Percentiles rank a stretch among this genome's conserved stretches.
phyloP scores from a whole-genome alignment of 352 stramenopile species.

The Globisporangium irregulare region DNA sequence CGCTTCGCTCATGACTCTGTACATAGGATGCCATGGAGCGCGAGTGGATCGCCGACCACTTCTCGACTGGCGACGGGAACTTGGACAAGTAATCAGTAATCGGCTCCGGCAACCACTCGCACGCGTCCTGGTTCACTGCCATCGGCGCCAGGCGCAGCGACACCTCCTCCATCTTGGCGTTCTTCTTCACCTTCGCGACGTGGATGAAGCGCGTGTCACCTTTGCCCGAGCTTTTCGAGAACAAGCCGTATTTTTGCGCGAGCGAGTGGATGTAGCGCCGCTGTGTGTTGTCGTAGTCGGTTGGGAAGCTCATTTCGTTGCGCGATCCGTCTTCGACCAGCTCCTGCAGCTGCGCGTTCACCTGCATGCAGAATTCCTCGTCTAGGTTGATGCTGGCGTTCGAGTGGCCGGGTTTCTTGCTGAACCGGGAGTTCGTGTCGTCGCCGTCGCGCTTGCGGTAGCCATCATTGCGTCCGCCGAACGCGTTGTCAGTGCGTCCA shows the following conservation, averaged over 20 bases:
- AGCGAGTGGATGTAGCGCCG: slow-evolving; percentile 79
- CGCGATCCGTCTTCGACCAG: slow-evolving; percentile 59
- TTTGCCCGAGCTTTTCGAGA: slow-evolving; percentile 82
- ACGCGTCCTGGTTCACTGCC: slow-evolving; percentile 26
- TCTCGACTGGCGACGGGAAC: background rate
- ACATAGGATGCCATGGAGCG: slow-evolving; percentile 17
- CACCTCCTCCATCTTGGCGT: slow-evolving; percentile 69
- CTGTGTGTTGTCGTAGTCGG: slow-evolving; percentile 70
- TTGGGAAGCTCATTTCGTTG: slow-evolving; percentile 66
- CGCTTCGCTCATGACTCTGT: slow-evolving; percentile 17
- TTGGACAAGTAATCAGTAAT: slow-evolving; percentile 40
- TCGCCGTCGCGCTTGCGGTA: slow-evolving; percentile 6
- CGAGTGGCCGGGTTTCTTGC: slow-evolving; percentile 6
- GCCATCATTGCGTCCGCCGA: background rate
- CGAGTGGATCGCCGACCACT: slow-evolving; percentile 9
- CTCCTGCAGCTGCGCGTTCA: slow-evolving; percentile 53
- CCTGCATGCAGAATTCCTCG: slow-evolving; percentile 70
- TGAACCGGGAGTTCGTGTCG: slow-evolving; percentile 11
- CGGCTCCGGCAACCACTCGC: slow-evolving; percentile 40
- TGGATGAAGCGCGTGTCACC: slow-evolving; percentile 64
- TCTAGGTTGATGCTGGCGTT: slow-evolving; percentile 41
- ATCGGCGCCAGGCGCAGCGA: slow-evolving; percentile 48
- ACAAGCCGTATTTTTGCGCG: slow-evolving; percentile 76
- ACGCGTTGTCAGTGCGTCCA: background rate
- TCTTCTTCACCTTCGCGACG: slow-evolving; percentile 82